phyloP scores from a whole-genome alignment of 2,329 filamentous ascomycete species.

The Teratosphaeria destructans region DNA sequence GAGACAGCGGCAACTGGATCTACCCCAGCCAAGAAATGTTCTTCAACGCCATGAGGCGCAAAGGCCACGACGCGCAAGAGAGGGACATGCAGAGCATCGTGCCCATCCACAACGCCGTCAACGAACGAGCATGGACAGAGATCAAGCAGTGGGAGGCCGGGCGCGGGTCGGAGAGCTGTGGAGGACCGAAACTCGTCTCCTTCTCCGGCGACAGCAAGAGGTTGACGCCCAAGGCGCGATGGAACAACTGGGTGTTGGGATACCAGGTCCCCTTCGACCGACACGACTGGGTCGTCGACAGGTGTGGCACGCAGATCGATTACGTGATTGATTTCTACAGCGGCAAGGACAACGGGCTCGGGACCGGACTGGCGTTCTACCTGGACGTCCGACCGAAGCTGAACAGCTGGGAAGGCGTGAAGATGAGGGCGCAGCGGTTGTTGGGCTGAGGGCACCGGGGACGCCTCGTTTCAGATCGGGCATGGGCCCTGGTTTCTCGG shows the following conservation, averaged over 20 bases:
- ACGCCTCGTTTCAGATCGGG: not conserved
- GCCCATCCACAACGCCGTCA: constrained; percentile 96
- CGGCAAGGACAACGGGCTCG: constrained; percentile 44
- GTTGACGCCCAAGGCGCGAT: constrained; percentile 70
- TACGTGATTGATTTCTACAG: constrained; percentile 99
- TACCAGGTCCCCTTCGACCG: constrained; percentile 88
- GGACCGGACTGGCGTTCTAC: constrained; percentile 50
- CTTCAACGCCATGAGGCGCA: constrained; percentile 92
- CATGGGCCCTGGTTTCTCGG: not conserved
- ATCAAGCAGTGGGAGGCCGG: constrained; percentile 82
- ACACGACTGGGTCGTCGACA: constrained; percentile 94
- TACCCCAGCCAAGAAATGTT: constrained; percentile 97
- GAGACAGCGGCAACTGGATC: constrained; percentile 76
- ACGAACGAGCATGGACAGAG: constrained; percentile 89
- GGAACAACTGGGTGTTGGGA: constrained; percentile 69
- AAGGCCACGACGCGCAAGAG: constrained; percentile 61
- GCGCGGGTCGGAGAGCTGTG: constrained; percentile 51
- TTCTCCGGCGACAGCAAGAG: constrained; percentile 59
- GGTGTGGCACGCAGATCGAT: constrained; percentile 75
- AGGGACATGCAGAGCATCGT: constrained; percentile 85
- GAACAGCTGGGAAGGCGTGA: constrained; percentile 51
- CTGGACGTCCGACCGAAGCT: constrained; percentile 56
- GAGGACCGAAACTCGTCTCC: constrained; percentile 69
- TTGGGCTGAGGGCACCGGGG: constrained; percentile 7
- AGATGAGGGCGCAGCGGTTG: constrained; percentile 38